phyloP scores from a whole-genome alignment of 495 filamentous ascomycete species.

The Thozetella sp. region DNA sequence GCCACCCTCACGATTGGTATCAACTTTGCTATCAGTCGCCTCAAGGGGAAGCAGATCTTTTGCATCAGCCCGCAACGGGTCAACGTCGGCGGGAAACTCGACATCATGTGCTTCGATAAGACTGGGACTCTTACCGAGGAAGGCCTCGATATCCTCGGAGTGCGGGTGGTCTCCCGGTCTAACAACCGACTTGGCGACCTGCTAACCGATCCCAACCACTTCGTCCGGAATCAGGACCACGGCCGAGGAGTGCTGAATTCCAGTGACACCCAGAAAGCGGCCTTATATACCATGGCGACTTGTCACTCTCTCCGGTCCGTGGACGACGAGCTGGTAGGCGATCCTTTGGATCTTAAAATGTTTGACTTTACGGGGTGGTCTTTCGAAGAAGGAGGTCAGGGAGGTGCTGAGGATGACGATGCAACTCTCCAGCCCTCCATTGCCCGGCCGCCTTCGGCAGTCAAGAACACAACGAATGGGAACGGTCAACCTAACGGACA shows the following conservation, averaged over 20 bases:
- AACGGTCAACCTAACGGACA: slow-evolving; percentile 27
- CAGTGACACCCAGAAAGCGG: slow-evolving; percentile 66
- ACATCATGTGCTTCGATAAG: slow-evolving; percentile 98
- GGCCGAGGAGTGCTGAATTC: slow-evolving; percentile 57
- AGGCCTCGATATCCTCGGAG: slow-evolving; percentile 90
- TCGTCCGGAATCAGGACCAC: slow-evolving; percentile 57
- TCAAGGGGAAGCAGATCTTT: slow-evolving; percentile 88
- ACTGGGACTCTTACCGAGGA: slow-evolving; percentile 98
- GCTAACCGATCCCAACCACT: slow-evolving; percentile 43
- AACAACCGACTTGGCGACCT: slow-evolving; percentile 55
- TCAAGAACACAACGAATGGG: slow-evolving; percentile 56
- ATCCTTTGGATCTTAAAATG: slow-evolving; percentile 98
- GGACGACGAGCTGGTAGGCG: slow-evolving; percentile 86
- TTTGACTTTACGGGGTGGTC: slow-evolving; percentile 96
- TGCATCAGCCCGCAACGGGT: slow-evolving; percentile 97
- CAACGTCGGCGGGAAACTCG: slow-evolving; percentile 93
- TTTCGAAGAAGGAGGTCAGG: slow-evolving; percentile 81
- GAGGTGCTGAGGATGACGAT: slow-evolving; percentile 65
- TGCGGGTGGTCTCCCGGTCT: slow-evolving; percentile 70
- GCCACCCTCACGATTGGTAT: slow-evolving; percentile 96
- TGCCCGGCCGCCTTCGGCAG: slow-evolving; percentile 73
- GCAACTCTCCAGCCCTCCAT: slow-evolving; percentile 76
- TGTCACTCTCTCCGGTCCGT: slow-evolving; percentile 90
- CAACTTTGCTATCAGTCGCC: slow-evolving; percentile 86
- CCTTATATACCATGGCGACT: slow-evolving; percentile 93